phyloP scores from a whole-genome alignment of 2,329 filamentous ascomycete genomes.

The Setomelanomma holmii region DNA sequence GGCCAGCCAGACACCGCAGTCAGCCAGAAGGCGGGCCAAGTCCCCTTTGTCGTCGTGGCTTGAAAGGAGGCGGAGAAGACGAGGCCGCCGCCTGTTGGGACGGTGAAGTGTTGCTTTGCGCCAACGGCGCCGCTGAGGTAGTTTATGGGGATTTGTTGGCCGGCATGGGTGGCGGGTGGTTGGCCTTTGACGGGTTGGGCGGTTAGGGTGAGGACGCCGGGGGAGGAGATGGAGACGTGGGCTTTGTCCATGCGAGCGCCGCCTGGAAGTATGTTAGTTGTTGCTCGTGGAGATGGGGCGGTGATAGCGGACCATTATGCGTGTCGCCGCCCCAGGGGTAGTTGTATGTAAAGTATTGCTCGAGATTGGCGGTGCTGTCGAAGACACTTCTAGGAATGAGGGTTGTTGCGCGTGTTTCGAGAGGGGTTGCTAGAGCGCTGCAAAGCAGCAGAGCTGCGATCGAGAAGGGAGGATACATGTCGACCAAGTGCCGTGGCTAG shows the following conservation, averaged over 20 bases:
- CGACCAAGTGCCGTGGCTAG: too few species aligned
- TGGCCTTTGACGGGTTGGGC: constrained; percentile 56
- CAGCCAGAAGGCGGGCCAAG: constrained; percentile 68
- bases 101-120: constrained; percentile 52
- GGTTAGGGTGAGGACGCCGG: constrained; percentile 56
- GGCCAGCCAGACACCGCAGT: constrained; percentile 64
- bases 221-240: constrained; percentile 51
- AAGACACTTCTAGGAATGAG: constrained; percentile 40
- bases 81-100: constrained; percentile 48
- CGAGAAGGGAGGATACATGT: neutral
- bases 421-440: constrained; percentile 4
- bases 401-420: constrained; percentile 21
- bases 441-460: neutral
- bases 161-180: constrained; percentile 38
- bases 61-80: constrained; percentile 51
- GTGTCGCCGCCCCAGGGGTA: constrained; percentile 64
- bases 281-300: neutral
- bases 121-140: constrained; percentile 60
- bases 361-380: constrained; percentile 38
- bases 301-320: constrained; percentile 57
- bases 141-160: constrained; percentile 52
- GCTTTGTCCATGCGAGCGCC: constrained; percentile 61
- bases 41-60: constrained; percentile 52
- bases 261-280: neutral
- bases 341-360: constrained; percentile 58